phyloP scores from a whole-genome alignment of 352 stramenopile genomes.

The Phytopythium delawarense region DNA sequence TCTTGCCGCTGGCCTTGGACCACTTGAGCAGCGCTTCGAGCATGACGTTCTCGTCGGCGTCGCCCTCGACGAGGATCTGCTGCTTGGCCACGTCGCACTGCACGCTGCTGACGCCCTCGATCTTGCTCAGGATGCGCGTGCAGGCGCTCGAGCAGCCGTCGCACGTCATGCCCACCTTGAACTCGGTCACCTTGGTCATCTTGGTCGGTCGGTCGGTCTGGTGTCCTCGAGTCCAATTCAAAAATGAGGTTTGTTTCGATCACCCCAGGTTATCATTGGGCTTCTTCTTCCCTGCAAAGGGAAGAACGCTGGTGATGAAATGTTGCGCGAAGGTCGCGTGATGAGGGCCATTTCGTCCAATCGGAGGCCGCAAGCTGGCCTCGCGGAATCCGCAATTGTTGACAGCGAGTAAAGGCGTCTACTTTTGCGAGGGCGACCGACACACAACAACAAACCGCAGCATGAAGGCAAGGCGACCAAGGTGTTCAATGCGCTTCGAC shows the following conservation, averaged over 20 bases:
- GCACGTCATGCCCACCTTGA: constrained; percentile 90
- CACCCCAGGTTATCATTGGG: no score
- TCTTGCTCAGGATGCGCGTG: constrained; percentile 89
- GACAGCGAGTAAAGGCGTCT: constrained; percentile 3
- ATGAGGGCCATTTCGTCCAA: background rate
- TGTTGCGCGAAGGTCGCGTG: background rate
- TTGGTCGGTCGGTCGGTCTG: constrained; percentile 5
- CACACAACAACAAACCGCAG: no score
- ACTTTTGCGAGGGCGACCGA: no score
- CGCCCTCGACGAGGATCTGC: constrained; percentile 78
- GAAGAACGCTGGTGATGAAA: background rate
- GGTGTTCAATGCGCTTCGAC: no score
- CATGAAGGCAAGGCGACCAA: no score
- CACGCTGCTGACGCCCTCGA: constrained; percentile 80
- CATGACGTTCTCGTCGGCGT: constrained; percentile 75
- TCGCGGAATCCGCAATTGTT: constrained; percentile 4
- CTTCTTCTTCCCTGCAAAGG: background rate
- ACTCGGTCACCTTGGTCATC: constrained; percentile 76
- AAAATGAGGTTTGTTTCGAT: background rate
- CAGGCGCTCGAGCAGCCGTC: constrained; percentile 86
- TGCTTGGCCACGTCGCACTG: constrained; percentile 87
- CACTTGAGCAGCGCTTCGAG: constrained; percentile 86
- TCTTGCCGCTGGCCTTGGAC: constrained; percentile 86
- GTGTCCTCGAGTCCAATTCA: constrained; percentile 17
- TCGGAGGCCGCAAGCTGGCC: constrained; percentile 4